Evolutionary conservation across 345 rosid genomes (phyloP).

Genomic region (Euphorbia tirucalli): DNA sequence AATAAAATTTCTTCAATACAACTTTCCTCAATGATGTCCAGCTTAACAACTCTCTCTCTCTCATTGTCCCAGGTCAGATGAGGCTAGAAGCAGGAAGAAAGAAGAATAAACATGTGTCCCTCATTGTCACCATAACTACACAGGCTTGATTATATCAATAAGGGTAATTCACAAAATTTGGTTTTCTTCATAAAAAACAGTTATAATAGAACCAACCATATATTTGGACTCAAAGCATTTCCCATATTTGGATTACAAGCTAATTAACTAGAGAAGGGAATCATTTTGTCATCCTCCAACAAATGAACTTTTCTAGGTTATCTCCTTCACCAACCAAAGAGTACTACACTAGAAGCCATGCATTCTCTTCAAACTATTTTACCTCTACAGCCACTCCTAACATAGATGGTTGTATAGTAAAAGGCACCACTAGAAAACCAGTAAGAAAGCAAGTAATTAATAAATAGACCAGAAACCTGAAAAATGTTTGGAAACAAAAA

Average conservation of each 20-base stretch:
- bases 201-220: too few species aligned
- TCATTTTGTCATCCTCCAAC: too few species aligned
- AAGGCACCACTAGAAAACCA: neutral
- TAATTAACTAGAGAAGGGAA: too few species aligned
- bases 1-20: neutral
- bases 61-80: neutral
- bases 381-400: slow-evolving; percentile 3
- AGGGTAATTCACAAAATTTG: too few species aligned
- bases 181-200: too few species aligned
- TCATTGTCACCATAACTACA: neutral
- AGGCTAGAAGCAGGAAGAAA: neutral
- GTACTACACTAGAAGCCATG: neutral
- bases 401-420: neutral
- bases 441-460: neutral
- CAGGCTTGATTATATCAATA: too few species aligned
- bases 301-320: neutral
- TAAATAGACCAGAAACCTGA: neutral
- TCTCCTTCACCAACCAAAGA: neutral
- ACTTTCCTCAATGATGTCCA: neutral
- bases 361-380: neutral
- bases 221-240: too few species aligned
- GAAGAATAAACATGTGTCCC: neutral
- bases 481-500: neutral
- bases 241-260: too few species aligned
- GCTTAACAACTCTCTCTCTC: too few species aligned